Evolutionary conservation across 1,284 basidiomycete genomes (phyloP), one percentile per base, ranked within the genome.

Genomic region (Cutaneotrichosporon spelunceum): DNA sequence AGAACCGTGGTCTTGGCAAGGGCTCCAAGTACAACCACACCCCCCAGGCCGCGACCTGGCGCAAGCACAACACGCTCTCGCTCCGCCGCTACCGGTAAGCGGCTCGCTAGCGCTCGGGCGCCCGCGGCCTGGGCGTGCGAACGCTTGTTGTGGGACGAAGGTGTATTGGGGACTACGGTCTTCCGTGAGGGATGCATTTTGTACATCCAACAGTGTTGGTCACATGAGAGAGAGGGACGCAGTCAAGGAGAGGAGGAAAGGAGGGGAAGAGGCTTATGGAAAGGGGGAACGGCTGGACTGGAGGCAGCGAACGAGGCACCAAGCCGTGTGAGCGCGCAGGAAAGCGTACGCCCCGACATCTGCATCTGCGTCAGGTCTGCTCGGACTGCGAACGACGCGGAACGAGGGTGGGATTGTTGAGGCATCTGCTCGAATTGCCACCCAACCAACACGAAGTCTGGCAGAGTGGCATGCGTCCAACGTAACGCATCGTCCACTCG

Each of bases 1-100:
- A 93, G 84, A 81, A 81, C 79, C 71, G 79, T 86, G 90, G 64
- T 75, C 81, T 97, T 75, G 94, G 93, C 84, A 98, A 98, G 82
- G 96, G 96, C 62, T 87, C 92, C 79, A 87, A 88, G 70, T 85
- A 91, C 91, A 97, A 97, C 84, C 91, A 98, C 81, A 88, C 89
- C 65, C 91, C 92, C 62, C 88, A 88, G 75, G 87, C 88, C 73
- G 88, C 92, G 26, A 91, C 90, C 81, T 98, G 93, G 92, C 92
- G 91, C 82, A 93, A 86, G 81, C 90, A 96, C 89, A 97, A 96
- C 86, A 95, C 93, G 53, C 91, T 97, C 84, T 93, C 91, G 79
- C 88, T 97, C 76, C 91, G 91, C 78, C 91, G 94, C 77, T 98
- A 98, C 89, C 90, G 94, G 82, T 97, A 85, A 89, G 74, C 74